phyloP scores from a whole-genome alignment of 495 filamentous ascomycete species.

The Parachaetomium inaequale region DNA sequence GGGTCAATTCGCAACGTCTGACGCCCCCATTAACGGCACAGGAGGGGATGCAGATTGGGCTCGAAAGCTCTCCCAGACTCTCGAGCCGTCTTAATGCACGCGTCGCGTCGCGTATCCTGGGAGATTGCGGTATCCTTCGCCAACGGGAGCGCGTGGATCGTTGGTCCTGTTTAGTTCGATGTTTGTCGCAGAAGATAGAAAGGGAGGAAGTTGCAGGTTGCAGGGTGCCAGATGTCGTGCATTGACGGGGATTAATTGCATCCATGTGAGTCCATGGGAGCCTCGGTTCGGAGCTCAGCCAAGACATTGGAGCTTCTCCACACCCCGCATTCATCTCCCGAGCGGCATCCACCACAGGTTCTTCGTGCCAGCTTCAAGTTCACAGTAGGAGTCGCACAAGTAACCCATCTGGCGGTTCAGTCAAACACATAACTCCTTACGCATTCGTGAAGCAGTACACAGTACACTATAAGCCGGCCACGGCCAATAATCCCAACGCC shows the following conservation, averaged over 20 bases:
- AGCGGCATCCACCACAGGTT: neutral
- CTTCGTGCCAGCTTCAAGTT: neutral
- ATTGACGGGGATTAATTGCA: neutral
- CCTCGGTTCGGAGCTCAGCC: conserved; percentile 14
- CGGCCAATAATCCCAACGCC: neutral
- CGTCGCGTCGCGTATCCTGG: neutral
- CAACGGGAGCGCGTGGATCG: neutral
- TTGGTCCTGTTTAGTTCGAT: neutral
- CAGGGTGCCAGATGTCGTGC: neutral
- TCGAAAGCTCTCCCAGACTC: neutral
- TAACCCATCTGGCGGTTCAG: no score
- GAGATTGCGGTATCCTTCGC: neutral
- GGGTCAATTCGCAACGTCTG: neutral
- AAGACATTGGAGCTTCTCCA: conserved; percentile 9
- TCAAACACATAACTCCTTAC: no score
- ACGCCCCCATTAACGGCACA: neutral
- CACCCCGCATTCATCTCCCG: conserved; percentile 1
- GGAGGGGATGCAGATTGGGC: neutral
- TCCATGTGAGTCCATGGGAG: neutral
- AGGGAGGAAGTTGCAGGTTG: neutral
- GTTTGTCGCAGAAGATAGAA: no score
- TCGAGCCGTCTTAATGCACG: neutral
- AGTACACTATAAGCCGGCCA: neutral
- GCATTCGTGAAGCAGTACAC: neutral
- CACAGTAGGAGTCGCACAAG: neutral